Percentiles rank a stretch among this genome's conserved stretches.
Conservation (phyloP, 345 rosid species). For the Linum lewisii region DNA sequence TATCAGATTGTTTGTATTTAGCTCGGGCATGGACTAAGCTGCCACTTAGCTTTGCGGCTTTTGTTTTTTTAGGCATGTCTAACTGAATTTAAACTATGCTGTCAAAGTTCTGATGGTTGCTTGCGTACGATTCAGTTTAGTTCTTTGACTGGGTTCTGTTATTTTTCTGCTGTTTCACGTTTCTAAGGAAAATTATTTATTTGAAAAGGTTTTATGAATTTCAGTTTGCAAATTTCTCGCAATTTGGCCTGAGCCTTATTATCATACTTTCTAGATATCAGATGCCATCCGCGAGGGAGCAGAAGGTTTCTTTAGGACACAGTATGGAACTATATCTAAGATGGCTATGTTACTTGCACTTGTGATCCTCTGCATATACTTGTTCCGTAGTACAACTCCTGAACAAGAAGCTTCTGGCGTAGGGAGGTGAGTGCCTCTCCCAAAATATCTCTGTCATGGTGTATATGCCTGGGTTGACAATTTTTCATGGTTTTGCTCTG, state of each 20-base stretch:
- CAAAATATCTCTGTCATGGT: constrained; percentile 3
- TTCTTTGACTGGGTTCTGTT: neutral
- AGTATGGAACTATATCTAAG: constrained; percentile 90
- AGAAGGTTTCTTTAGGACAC: constrained; percentile 97
- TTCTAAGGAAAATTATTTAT: neutral
- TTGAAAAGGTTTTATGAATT: neutral
- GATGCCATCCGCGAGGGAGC: constrained; percentile 99
- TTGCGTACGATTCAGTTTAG: neutral
- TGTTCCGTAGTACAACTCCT: constrained; percentile 81
- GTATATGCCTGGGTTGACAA: constrained; percentile 10
- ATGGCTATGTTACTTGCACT: constrained; percentile 90
- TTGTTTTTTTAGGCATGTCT: neutral
- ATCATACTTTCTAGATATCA: constrained; percentile 59
- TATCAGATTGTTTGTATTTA: neutral
- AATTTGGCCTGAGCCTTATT: constrained; percentile 27
- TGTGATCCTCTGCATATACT: constrained; percentile 74
- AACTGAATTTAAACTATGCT: neutral
- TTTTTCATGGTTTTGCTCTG: constrained; percentile 16
- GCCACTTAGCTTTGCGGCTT: neutral
- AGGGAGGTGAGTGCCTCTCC: constrained; percentile 55
- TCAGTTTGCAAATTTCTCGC: constrained; percentile 3
- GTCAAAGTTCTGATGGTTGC: neutral
- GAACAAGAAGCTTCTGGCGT: constrained; percentile 96
- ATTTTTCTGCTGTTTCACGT: neutral
- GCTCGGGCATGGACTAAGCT: neutral